Percentiles rank a stretch among this genome's conserved stretches.
phyloP scores from a whole-genome alignment of 148 eudicot species.

The Vaccinium vitisidaea region DNA sequence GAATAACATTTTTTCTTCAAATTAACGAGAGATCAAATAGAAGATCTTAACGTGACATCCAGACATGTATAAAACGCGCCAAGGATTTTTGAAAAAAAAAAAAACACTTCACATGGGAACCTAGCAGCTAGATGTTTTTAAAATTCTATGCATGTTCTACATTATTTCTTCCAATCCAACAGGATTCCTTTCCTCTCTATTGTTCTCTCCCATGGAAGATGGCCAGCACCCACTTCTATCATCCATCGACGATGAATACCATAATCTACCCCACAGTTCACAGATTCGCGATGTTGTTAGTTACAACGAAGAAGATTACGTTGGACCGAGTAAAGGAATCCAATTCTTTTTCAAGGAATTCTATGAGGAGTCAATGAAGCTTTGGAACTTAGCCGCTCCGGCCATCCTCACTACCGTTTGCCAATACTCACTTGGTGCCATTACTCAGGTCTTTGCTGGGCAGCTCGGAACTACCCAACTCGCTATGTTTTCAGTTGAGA shows the following conservation, averaged over 20 bases:
- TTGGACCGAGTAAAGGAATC: background rate
- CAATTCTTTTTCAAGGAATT: conserved; percentile 17
- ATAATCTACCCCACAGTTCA: background rate
- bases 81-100: too few relatives aligned
- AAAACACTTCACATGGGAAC: too few relatives aligned
- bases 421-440: conserved; percentile 22
- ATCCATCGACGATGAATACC: background rate
- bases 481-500: conserved; percentile 21
- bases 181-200: background rate
- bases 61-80: too few relatives aligned
- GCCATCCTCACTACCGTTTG: conserved; percentile 24
- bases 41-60: too few relatives aligned
- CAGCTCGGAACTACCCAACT: conserved; percentile 25
- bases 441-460: conserved; percentile 25
- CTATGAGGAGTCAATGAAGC: conserved; percentile 19
- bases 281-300: background rate
- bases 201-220: background rate
- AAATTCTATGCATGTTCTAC: background rate
- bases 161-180: background rate
- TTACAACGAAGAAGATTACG: background rate
- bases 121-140: too few relatives aligned
- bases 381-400: conserved; percentile 25
- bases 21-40: too few relatives aligned
- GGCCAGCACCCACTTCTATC: background rate
- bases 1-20: too few relatives aligned